Evolutionary conservation across 2,329 filamentous ascomycete species (phyloP), one percentile per base, ranked within the genome.

Genomic region (Didymella pinodella): DNA sequence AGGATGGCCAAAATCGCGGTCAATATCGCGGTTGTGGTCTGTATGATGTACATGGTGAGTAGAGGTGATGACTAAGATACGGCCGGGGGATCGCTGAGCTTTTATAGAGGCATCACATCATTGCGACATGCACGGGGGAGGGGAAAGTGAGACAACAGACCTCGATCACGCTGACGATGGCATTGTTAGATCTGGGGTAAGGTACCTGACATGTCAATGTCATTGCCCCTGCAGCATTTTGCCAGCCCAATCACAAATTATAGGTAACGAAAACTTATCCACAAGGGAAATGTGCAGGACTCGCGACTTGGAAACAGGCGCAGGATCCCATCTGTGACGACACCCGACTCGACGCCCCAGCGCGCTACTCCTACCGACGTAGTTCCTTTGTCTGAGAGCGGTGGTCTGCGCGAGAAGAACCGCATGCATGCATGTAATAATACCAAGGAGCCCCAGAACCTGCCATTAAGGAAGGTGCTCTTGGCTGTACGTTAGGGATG

Each of bases 21-120:
- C 11, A 68, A 46, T n/a, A 67, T 48, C 2, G 65, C 67, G 16
- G 59, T 59, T n/a, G 65, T 68, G 32, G 64, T 69, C 46, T 62
- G 64, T 51, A 67, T 54, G 16, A 66, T 61, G 45, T 62, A 69
- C 67, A 69, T 69, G 14, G 4, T 34, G 28, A 12, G 14, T 10
- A 20, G 6, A 20, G 45, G n/a, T 48, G 18, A n/a, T 41, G 20
- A 11, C 16, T 6, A 36, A 10, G 22, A 20, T 14, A 11, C 44
- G n/a, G 36, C 6, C 48, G 36, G 36, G 18, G 26, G 34, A 11
- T 20, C 32, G n/a, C 36, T 53, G 44, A 48, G 45, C 2, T 2
- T 32, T 43, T 48, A 29, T 36, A 44, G 22, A 50, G 28, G 16
- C 7, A n/a, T 46, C 40, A 26, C n/a, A 48, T 44, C 22, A 52